Evolutionary conservation across 1,139 yeast genomes (phyloP).

Genomic region (Taphrina wiesneri): DNA sequence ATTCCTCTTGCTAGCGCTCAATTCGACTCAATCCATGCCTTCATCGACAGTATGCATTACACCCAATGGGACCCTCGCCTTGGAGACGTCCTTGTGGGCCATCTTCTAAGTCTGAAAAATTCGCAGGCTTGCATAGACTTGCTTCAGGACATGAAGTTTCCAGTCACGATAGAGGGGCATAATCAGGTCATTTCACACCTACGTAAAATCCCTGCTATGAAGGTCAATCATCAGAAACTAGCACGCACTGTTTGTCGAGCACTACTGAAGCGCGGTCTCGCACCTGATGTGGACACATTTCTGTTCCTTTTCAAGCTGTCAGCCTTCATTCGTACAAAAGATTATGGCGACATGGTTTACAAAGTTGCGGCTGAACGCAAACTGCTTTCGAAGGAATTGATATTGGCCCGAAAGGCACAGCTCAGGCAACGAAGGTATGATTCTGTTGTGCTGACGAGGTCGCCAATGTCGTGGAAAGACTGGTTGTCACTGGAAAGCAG

Average conservation of each 20-base stretch:
- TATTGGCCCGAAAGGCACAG: background rate
- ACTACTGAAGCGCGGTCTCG: background rate
- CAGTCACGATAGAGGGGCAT: background rate
- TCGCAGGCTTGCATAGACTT: background rate
- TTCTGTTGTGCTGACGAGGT: background rate
- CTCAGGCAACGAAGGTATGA: background rate
- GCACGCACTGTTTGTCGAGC: background rate
- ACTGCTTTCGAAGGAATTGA: background rate
- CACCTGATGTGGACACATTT: background rate
- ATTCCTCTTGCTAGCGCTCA: background rate
- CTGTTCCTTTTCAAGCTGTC: background rate
- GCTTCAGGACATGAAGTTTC: background rate
- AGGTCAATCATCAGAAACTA: constrained; percentile 4
- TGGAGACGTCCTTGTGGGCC: constrained; percentile 7
- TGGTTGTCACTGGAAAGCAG: background rate
- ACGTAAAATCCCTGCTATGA: background rate
- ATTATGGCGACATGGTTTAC: constrained; percentile 5
- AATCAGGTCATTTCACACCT: constrained; percentile 5
- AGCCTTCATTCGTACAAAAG: background rate
- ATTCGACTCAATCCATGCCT: background rate
- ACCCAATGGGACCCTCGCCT: background rate
- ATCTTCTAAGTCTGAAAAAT: background rate
- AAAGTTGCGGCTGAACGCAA: background rate
- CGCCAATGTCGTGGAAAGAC: background rate
- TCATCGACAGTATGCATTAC: background rate